These are phyloP conservation scores for Anthostomella pinea DNA, from an alignment of 2,329 filamentous ascomycete species.

Conservation along the genomic window DNA sequence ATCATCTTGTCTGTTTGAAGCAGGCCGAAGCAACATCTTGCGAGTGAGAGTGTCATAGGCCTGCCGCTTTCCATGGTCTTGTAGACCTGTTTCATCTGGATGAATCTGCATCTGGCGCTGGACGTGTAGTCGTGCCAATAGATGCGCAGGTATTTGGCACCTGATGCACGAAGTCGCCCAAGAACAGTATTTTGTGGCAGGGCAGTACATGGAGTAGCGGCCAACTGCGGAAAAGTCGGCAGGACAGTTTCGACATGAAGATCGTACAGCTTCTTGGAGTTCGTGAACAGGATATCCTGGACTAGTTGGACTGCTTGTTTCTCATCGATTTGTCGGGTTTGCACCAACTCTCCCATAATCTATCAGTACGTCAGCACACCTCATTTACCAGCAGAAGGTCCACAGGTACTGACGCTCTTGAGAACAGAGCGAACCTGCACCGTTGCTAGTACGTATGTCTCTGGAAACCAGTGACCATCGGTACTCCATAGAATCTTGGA, in stretches of 20 bases:
- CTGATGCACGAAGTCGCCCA: constrained; percentile 30
- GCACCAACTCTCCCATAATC: constrained; percentile 65
- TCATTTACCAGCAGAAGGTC: not conserved
- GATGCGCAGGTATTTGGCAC: constrained; percentile 65
- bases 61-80: constrained; percentile 45
- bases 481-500: constrained; percentile 79
- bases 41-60: constrained; percentile 54
- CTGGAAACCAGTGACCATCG: constrained; percentile 62
- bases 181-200: constrained; percentile 30
- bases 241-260: constrained; percentile 48
- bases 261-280: constrained; percentile 72
- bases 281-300: constrained; percentile 70
- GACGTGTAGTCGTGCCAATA: constrained; percentile 80
- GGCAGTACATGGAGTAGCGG: no score
- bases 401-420: constrained; percentile 3
- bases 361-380: constrained; percentile 33
- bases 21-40: constrained; percentile 62
- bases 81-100: constrained; percentile 60
- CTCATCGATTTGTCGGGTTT: constrained; percentile 58
- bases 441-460: constrained; percentile 8
- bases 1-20: constrained; percentile 64
- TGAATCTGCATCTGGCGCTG: constrained; percentile 61
- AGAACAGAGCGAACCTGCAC: constrained; percentile 5
- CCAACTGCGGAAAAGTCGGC: constrained; percentile 23
- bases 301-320: constrained; percentile 62